Conservation (phyloP, 2,329 filamentous ascomycete genomes). For the Alternaria atra region DNA sequence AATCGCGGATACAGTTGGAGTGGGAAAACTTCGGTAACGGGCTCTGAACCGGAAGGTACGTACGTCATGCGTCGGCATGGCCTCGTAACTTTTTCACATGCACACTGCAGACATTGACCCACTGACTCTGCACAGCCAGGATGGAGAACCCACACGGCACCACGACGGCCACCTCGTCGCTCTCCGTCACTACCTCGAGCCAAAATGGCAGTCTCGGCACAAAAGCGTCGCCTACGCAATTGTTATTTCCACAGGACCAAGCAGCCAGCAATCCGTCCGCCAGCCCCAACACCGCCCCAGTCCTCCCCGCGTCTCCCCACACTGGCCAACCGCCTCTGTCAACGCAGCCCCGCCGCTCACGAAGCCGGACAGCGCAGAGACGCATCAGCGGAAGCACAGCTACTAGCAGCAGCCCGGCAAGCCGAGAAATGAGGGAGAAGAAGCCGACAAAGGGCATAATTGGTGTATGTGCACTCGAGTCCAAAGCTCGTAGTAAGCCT, state of each 20-base stretch:
- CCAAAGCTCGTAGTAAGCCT: conserved; percentile 96
- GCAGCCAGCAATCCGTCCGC: conserved; percentile 15
- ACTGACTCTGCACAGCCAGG: conserved; percentile 31
- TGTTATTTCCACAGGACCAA: conserved; percentile 47
- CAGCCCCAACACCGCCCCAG: conserved; percentile 20
- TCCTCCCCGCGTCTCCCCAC: conserved; percentile 29
- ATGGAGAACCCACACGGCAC: conserved; percentile 40
- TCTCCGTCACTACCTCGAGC: conserved; percentile 56
- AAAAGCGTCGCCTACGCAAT: conserved; percentile 50
- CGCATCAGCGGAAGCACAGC: conserved; percentile 83
- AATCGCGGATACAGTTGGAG: conserved; percentile 62
- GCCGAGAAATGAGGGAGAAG: conserved; percentile 64
- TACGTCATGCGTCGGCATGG: conserved; percentile 29
- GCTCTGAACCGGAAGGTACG: conserved; percentile 58
- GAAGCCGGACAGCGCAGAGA: conserved; percentile 66
- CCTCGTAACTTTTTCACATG: conserved; percentile 8
- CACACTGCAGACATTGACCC: conserved; percentile 3
- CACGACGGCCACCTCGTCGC: conserved; percentile 56
- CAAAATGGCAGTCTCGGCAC: conserved; percentile 54
- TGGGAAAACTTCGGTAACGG: conserved; percentile 56
- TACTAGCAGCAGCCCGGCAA: conserved; percentile 82
- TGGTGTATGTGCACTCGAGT: conserved; percentile 92
- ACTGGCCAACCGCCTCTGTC: conserved; percentile 24
- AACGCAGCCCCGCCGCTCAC: conserved; percentile 42
- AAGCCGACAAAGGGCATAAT: conserved; percentile 70